phyloP scores from a whole-genome alignment of 2,329 filamentous ascomycete genomes.

The Colletotrichum sp. region DNA sequence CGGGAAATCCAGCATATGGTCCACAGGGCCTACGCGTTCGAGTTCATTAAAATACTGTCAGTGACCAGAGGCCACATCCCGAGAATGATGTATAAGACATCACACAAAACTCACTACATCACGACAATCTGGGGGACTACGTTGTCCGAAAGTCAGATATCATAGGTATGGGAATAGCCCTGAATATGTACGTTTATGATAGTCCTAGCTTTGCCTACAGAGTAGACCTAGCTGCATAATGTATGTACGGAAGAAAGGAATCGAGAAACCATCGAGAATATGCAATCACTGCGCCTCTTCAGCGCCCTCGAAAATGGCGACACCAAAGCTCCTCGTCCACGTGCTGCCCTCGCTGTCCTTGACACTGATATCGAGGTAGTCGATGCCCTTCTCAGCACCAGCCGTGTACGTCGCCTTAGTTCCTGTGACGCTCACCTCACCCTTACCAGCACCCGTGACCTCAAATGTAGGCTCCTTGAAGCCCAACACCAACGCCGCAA shows the following conservation, averaged over 20 bases:
- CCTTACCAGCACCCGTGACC: conserved; percentile 14
- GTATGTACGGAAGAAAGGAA: neutral
- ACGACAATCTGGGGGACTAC: fast-evolving
- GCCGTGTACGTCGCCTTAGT: conserved; percentile 19
- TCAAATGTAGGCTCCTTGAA: conserved; percentile 23
- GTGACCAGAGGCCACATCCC: neutral
- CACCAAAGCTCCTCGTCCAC: conserved; percentile 24
- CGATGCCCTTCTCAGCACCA: conserved; percentile 18
- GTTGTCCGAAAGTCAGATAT: fast-evolving
- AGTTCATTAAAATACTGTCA: neutral
- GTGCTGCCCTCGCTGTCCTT: conserved; percentile 24
- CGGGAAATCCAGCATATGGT: neutral
- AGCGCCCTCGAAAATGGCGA: conserved; percentile 18
- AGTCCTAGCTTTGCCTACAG: fast-evolving
- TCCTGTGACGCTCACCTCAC: conserved; percentile 18
- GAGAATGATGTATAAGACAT: fast-evolving
- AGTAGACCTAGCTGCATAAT: neutral
- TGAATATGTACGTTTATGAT: neutral
- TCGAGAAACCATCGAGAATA: neutral
- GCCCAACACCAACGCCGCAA: conserved; percentile 26
- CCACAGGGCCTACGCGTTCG: neutral
- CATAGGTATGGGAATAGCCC: neutral
- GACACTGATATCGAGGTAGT: conserved; percentile 19
- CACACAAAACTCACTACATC: neutral
- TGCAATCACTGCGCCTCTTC: neutral